Conservation (phyloP, 2,329 filamentous ascomycete species). For the Colletotrichum tropicale region DNA sequence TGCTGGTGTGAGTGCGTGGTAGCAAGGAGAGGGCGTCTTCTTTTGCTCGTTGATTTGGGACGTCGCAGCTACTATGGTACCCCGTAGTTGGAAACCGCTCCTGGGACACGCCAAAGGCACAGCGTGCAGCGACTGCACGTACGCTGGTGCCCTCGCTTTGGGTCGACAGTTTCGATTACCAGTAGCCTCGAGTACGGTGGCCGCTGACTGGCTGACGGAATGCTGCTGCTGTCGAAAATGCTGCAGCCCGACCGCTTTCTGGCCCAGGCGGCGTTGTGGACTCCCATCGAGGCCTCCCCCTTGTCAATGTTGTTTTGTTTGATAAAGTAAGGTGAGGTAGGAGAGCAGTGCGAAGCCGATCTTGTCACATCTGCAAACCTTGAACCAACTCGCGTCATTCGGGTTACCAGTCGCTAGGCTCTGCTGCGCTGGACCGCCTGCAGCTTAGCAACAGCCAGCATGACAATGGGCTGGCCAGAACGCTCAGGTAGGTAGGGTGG, state of each 20-base stretch:
- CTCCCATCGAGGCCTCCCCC: not conserved
- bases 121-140: not conserved
- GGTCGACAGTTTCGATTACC: not conserved
- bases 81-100: not conserved
- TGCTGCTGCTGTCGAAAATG: not conserved
- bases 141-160: conserved; percentile 1
- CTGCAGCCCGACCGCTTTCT: not conserved
- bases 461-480: not conserved
- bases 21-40: not conserved
- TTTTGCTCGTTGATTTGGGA: not conserved
- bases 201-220: conserved; percentile 2
- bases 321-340: not conserved
- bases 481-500: not conserved
- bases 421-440: not conserved
- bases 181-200: not conserved
- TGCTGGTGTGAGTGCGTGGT: not conserved
- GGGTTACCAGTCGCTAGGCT: not conserved
- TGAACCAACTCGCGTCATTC: not conserved
- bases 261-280: not conserved
- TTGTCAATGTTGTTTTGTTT: conserved; percentile 8
- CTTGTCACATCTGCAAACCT: conserved; percentile 5
- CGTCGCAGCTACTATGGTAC: not conserved
- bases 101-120: not conserved
- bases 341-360: conserved; percentile 4
- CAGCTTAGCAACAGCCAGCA: not conserved